phyloP scores from a whole-genome alignment of 1,284 basidiomycete species.

The Coniferiporia weirii region DNA sequence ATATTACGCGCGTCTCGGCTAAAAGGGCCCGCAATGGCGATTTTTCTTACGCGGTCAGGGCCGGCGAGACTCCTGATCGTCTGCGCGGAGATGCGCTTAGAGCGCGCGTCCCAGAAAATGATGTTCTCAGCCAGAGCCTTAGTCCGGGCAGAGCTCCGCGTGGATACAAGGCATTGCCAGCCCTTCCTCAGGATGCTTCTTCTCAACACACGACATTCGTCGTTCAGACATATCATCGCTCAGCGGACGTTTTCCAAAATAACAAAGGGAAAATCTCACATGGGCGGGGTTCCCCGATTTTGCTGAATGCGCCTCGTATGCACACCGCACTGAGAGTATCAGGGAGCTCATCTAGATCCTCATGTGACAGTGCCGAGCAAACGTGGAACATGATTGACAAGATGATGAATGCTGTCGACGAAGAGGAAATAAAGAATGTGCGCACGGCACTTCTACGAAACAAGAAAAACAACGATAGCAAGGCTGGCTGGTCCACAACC shows the following conservation, averaged over 20 bases:
- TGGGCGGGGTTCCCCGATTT: slow-evolving; percentile 1
- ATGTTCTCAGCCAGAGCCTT: slow-evolving; percentile 1
- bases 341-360: slow-evolving; percentile 4
- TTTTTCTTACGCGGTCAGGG: neutral
- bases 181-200: slow-evolving; percentile 3
- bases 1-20: neutral
- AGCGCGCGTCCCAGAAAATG: slow-evolving; percentile 1
- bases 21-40: neutral
- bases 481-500: neutral
- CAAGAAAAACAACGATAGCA: neutral
- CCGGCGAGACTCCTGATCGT: neutral
- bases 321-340: neutral
- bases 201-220: slow-evolving; percentile 1
- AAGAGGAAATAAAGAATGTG: slow-evolving; percentile 3
- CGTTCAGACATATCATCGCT: neutral
- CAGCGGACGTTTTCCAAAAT: slow-evolving; percentile 1
- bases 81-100: neutral
- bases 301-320: neutral
- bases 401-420: slow-evolving; percentile 3
- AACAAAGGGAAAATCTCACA: slow-evolving; percentile 4
- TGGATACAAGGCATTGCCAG: slow-evolving; percentile 10
- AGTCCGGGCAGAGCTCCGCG: neutral
- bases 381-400: slow-evolving; percentile 14
- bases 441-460: neutral
- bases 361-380: slow-evolving; percentile 9